Conservation (phyloP, 345 rosid species). For the Populus simonii region DNA sequence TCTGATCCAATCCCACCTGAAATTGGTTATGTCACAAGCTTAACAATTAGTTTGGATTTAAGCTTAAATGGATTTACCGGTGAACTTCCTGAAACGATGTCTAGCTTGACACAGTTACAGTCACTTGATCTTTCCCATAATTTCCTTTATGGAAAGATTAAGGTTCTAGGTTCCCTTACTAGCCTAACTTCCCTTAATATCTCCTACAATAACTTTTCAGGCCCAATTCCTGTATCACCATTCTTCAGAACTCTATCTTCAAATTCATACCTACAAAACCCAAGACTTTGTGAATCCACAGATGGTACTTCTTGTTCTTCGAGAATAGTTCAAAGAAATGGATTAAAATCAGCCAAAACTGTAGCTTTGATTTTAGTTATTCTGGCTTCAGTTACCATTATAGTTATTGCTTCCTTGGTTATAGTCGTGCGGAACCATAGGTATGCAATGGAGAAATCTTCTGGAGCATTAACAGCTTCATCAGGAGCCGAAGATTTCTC, state of each 20-base stretch:
- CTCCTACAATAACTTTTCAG: slow-evolving; percentile 85
- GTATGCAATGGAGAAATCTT: slow-evolving; percentile 51
- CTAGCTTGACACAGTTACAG: slow-evolving; percentile 75
- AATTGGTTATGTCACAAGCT: slow-evolving; percentile 70
- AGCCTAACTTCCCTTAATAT: slow-evolving; percentile 86
- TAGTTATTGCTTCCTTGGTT: slow-evolving; percentile 61
- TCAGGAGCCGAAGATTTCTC: slow-evolving; percentile 77
- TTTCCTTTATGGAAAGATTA: slow-evolving; percentile 55
- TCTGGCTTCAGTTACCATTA: slow-evolving; percentile 56
- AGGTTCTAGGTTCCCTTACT: slow-evolving; percentile 74
- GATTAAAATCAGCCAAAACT: slow-evolving; percentile 63
- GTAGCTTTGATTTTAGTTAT: slow-evolving; percentile 62
- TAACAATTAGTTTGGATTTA: slow-evolving; percentile 76
- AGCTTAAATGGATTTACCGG: slow-evolving; percentile 70
- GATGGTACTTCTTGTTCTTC: slow-evolving; percentile 84
- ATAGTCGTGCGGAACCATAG: slow-evolving; percentile 55
- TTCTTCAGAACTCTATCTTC: slow-evolving; percentile 72
- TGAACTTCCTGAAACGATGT: slow-evolving; percentile 61
- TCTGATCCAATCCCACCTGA: slow-evolving; percentile 69
- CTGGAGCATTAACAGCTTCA: slow-evolving; percentile 34
- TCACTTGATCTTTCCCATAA: slow-evolving; percentile 85
- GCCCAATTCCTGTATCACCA: slow-evolving; percentile 84
- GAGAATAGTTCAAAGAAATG: slow-evolving; percentile 26
- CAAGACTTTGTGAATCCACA: slow-evolving; percentile 53
- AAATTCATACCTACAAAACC: slow-evolving; percentile 61